Base-by-base conservation (phyloP, 495 filamentous ascomycete species). In the Penicillium taxi region DNA sequence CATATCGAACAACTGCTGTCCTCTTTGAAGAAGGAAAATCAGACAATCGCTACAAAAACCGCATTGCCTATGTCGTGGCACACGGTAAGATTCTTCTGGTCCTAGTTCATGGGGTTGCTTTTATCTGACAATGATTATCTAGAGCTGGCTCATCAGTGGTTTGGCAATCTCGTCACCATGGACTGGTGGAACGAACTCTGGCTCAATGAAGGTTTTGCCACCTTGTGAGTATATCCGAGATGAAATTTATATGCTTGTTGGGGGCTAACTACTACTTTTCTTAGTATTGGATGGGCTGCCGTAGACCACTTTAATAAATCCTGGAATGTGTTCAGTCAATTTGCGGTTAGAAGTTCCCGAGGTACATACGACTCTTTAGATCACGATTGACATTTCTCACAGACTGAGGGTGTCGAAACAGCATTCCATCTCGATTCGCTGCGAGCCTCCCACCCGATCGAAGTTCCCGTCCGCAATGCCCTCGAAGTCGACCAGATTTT, bases 131-230 rank as follows among this genome's bases (percentile, higher is more conserved):
- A 27, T 9, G 14, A 4, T 7, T 32, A 41, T 3, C 27, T 21
- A 75, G 89, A 98, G 55, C 67, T 98, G 29, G 91, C 91, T 19
- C 91, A 98, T 59, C 91, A 96, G 65, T 98, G 91, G 91, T 98
- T 96, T 52, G 91, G 91, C 20, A 95, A 98, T 55, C 75, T 96
- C 12, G 91, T 96, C 12, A 75, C 72, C 2, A 73, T 75, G 67
- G 75, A 80, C 47, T 83, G 77, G 75, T 96, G 91, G 91, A 88
- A 82, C 55, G 91, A 94, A 59, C 72, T 98, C 15, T 98, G 91
- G 90, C 74, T 96, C 9, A 93, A 93, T 43, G 90, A 96, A 59
- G 90, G 89, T 2, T 98, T 98, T 59, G 91, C 91, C 15, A 98
- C 91, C 4, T 96, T 90, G 91, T n/a, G n/a, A n/a, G n/a, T n/a